Base-by-base conservation (phyloP, 345 rosid species). In the Gossypium sturtianum region DNA sequence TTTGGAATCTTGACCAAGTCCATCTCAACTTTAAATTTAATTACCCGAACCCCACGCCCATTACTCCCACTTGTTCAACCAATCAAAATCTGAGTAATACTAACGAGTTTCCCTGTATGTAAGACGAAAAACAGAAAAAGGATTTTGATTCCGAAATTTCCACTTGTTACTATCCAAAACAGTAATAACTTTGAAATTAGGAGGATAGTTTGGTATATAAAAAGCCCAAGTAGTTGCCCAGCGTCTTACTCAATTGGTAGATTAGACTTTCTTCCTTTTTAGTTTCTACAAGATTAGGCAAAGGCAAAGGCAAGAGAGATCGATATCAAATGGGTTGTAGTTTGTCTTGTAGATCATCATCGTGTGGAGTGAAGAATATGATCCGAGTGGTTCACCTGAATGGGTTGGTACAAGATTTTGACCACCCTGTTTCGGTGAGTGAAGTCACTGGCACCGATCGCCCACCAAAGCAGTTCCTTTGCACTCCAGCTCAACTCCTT, bases 401-500 rank as follows among this genome's bases (percentile, higher is more conserved):
- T 62, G 90, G 90, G 2, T 43, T n/a, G 5, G 81, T 87, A 0
- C 82, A 87, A 25, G 81, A 75, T 25, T 85, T 83, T 29, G 83
- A 75, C 12, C 48, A 76, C 43, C 87, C 88, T 0, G 80, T 87
- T 25, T 27, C 73, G 1, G 90, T 75, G 0, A 45, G 82, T 65
- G 75, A 85, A 73, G 65, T 83, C 69, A 71, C 76, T 19, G 79
- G 84, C 25, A 63, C 75, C 25, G 77, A 80, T 20, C 64, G 68
- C 29, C 61, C 75, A 49, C 51, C 78, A 2, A 65, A 77, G 67
- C 78, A 74, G 3, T 78, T 84, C 41, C 38, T 87, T 43, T 84
- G 80, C 82, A 87, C 91, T 12, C 80, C 84, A 44, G 51, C 80
- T 49, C 76, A 84, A 76, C 85, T 87, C 79, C 78, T 84, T 63